Base-by-base conservation (phyloP, 208 protist species). In the Trypanosomatidae sp. region DNA sequence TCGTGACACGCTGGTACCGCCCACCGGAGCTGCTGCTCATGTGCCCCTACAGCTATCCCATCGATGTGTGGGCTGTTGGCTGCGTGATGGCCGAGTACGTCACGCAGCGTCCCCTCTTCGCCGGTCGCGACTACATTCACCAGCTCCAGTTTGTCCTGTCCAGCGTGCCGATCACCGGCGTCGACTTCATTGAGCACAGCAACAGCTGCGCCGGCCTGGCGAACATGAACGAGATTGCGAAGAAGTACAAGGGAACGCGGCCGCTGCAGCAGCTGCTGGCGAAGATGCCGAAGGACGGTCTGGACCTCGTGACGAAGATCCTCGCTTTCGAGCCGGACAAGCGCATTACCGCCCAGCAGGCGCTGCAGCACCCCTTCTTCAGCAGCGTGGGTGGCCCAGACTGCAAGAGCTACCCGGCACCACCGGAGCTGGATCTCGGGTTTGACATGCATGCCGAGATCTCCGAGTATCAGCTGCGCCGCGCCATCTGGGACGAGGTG, bases 11-110 rank as follows among this genome's bases (percentile, higher is more conserved):
- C 19, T 99, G 99, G 98, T 99, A 99, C 84, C 92, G 99, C 25
- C 98, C 99, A 15, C 99, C 99, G 9, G 99, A 99, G 87, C 89
- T 99, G 41, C 92, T 99, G 66, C 87, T 99, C 28, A 95, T 98
- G 81, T 98, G 95, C 79, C 73, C 88, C 6, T 90, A 98, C 82
- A 80, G 83, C 79, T 90, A 90, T 70, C 79, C 92, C 0, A 86
- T 99, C 65, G 99, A 99, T 81, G 71, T 99, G 19, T 99, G 99
- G 99, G 94, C 93, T 0, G 92, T 99, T 19, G 99, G 99, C 19
- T 99, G 99, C 78, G 99, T 99, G 53, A 97, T 99, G 55, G 98
- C 92, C 9, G 99, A 99, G 83, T 85, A 99, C 64, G 84, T 99
- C 9, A 91, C 92, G 30, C 83, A 84, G 46, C 77, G 83, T 1